phyloP scores from a whole-genome alignment of 2,329 filamentous ascomycete genomes.

The Volutella citrinella region DNA sequence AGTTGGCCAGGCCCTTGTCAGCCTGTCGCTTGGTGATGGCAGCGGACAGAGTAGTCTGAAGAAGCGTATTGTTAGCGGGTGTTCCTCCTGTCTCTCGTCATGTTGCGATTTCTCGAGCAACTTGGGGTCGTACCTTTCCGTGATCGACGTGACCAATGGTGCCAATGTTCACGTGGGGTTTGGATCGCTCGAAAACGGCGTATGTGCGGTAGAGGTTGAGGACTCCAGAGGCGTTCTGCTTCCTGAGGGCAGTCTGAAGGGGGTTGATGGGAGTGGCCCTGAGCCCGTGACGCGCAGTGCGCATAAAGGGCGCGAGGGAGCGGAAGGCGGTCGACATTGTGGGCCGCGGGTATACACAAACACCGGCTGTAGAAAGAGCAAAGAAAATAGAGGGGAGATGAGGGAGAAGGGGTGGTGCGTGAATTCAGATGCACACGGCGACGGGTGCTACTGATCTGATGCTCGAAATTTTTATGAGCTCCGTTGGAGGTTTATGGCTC shows the following conservation, averaged over 20 bases:
- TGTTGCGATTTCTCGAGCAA: no score
- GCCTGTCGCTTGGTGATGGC: constrained; percentile 98
- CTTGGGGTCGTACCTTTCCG: constrained; percentile 71
- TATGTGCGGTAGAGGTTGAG: constrained; percentile 65
- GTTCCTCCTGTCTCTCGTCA: no score
- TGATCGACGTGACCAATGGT: constrained; percentile 99
- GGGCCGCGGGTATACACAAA: constrained; percentile 26
- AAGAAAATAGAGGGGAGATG: constrained; percentile 10
- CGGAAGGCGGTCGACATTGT: constrained; percentile 81
- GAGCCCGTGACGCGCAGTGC: constrained; percentile 75
- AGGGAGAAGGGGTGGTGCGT: constrained; percentile 11
- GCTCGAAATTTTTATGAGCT: constrained; percentile 38
- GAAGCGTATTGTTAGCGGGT: no score
- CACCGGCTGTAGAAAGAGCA: constrained; percentile 22
- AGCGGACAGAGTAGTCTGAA: constrained; percentile 91
- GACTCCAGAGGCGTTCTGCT: constrained; percentile 60
- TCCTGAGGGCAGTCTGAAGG: constrained; percentile 66
- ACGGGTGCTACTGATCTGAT: constrained; percentile 22
- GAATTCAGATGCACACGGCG: constrained; percentile 20
- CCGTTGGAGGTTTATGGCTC: constrained; percentile 14
- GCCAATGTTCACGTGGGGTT: constrained; percentile 99
- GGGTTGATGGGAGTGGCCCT: constrained; percentile 70
- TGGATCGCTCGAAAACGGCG: constrained; percentile 77
- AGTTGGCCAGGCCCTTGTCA: constrained; percentile 89
- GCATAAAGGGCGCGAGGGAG: constrained; percentile 74